Percentiles rank a stretch among this genome's conserved stretches.
Conservation (phyloP, 768 basidiomycete genomes). For the Podaxis sp. region DNA sequence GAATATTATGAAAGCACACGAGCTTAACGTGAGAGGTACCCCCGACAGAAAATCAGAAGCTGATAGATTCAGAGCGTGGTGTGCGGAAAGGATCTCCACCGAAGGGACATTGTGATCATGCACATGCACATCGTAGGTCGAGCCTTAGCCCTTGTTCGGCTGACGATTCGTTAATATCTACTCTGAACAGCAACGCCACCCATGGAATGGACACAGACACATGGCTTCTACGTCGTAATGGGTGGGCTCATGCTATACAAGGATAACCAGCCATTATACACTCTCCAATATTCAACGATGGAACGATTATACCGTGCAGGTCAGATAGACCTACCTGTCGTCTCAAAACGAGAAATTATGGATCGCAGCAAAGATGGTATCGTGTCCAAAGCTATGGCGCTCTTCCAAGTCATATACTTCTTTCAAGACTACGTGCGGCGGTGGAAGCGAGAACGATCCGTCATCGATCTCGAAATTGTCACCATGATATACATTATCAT, state of each 20-base stretch:
- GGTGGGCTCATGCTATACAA: constrained; percentile 10
- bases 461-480: constrained; percentile 9
- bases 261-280: constrained; percentile 10
- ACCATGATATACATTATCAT: constrained; percentile 11
- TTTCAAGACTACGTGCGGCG: constrained; percentile 11
- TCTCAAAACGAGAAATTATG: constrained; percentile 9
- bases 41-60: constrained; percentile 7
- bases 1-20: not conserved
- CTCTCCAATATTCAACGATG: constrained; percentile 11
- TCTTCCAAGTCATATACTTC: constrained; percentile 12
- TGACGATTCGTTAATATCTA: not conserved
- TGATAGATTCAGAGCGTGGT: constrained; percentile 8
- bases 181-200: not conserved
- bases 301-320: constrained; percentile 6
- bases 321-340: constrained; percentile 8
- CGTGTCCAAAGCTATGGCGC: constrained; percentile 12
- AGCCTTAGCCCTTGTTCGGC: not conserved
- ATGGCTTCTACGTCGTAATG: constrained; percentile 10
- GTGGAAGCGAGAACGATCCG: constrained; percentile 11
- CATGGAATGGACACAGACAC: constrained; percentile 8
- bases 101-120: not conserved
- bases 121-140: not conserved
- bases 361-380: constrained; percentile 10
- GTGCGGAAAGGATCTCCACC: not conserved
- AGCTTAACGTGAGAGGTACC: not conserved